phyloP scores from a whole-genome alignment of 2,329 filamentous ascomycete genomes.

The Talaromyces sp. region DNA sequence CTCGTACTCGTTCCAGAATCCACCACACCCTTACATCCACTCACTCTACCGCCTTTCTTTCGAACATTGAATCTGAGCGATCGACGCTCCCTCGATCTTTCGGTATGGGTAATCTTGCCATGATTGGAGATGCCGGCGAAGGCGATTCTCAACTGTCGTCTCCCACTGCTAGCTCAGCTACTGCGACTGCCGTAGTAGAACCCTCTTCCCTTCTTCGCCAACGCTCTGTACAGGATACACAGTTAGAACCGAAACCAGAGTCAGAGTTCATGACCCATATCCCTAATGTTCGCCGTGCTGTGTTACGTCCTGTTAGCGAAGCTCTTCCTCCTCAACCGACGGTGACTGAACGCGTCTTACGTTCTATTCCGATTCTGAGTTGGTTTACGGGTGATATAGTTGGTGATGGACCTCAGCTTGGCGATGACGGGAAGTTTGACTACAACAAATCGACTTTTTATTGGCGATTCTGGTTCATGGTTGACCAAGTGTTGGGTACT shows the following conservation, averaged over 20 bases:
- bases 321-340: conserved; percentile 68
- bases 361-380: conserved; percentile 64
- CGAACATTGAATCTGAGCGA: conserved; percentile 32
- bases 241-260: conserved; percentile 36
- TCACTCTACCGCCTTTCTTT: conserved; percentile 35
- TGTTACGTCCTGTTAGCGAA: conserved; percentile 65
- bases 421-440: conserved; percentile 59
- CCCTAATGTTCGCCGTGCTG: conserved; percentile 63
- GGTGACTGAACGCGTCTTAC: conserved; percentile 60
- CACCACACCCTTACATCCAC: conserved; percentile 36
- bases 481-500: conserved; percentile 56
- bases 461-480: conserved; percentile 58
- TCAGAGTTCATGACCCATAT: conserved; percentile 56
- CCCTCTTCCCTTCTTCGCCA: conserved; percentile 26
- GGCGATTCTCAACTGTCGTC: conserved; percentile 35
- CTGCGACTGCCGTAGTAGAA: conserved; percentile 29
- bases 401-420: conserved; percentile 44
- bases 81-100: conserved; percentile 41
- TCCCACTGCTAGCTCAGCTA: conserved; percentile 43
- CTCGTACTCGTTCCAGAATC: conserved; percentile 27
- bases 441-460: conserved; percentile 61
- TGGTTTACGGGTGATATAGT: conserved; percentile 63
- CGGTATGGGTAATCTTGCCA: conserved; percentile 36
- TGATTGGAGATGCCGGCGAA: conserved; percentile 30
- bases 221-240: conserved; percentile 28